These are phyloP conservation scores for Solanum bukasovii DNA, from an alignment of 257 asterid species.

Conservation along the genomic window DNA sequence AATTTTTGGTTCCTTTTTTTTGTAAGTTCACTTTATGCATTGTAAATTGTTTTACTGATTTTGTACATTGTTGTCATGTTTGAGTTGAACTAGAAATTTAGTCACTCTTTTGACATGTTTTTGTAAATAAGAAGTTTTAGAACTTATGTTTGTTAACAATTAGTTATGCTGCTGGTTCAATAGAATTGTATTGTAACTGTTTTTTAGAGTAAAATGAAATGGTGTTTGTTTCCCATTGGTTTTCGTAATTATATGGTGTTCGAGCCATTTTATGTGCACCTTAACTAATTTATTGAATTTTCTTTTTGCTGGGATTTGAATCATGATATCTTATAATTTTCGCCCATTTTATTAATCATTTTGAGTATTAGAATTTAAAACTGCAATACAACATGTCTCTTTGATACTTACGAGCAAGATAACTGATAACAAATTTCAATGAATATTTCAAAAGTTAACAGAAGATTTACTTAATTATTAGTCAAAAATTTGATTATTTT, in stretches of 20 bases:
- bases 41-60: background rate
- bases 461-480: background rate
- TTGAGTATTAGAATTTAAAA: background rate
- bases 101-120: background rate
- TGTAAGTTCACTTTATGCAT: background rate
- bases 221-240: background rate
- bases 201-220: background rate
- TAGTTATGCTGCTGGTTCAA: background rate
- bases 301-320: background rate
- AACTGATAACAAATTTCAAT: background rate
- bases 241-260: background rate
- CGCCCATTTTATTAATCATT: background rate
- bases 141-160: background rate
- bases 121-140: background rate
- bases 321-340: background rate
- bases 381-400: background rate
- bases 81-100: background rate
- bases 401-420: background rate
- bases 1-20: too few relatives aligned
- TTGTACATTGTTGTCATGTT: background rate
- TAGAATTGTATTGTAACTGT: background rate
- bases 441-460: background rate
- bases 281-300: background rate
- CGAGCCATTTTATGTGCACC: rapidly evolving
- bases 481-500: background rate